Conservation (phyloP, 139 green algal genomes). For the Chlorella sp. region DNA sequence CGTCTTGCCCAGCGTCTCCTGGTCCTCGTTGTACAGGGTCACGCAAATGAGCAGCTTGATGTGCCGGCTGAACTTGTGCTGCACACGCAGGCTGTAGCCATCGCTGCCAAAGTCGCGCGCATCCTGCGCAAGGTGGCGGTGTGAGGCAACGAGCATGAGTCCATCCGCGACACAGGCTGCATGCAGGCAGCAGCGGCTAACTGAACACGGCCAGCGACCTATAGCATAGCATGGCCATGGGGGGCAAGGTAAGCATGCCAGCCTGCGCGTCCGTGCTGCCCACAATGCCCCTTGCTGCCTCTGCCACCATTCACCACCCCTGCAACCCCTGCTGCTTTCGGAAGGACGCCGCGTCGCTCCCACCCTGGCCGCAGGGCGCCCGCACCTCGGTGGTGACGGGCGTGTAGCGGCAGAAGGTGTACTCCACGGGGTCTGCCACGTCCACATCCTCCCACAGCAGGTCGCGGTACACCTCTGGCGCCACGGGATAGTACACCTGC, state of each 20-base stretch:
- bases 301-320: too few relatives aligned
- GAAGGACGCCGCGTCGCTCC: too few relatives aligned
- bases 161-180: too few relatives aligned
- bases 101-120: conserved; percentile 55
- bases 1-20: conserved; percentile 56
- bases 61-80: conserved; percentile 45
- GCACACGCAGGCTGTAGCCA: conserved; percentile 51
- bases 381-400: conserved; percentile 49
- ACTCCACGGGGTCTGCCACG: conserved; percentile 50
- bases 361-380: too few relatives aligned
- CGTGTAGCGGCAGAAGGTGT: conserved; percentile 54
- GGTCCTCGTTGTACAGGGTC: conserved; percentile 60
- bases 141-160: too few relatives aligned
- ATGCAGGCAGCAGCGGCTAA: too few relatives aligned
- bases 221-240: too few relatives aligned
- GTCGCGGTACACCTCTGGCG: conserved; percentile 50
- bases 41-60: conserved; percentile 58
- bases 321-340: too few relatives aligned
- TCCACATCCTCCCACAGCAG: conserved; percentile 56
- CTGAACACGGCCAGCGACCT: too few relatives aligned
- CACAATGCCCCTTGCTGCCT: too few relatives aligned
- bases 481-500: conserved; percentile 52
- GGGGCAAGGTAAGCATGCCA: too few relatives aligned
- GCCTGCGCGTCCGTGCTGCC: too few relatives aligned
- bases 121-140: conserved; percentile 31